These are phyloP conservation scores for Psophocarpus tetragonolobus DNA, from an alignment of 306 rosid species.

Conservation along the genomic window DNA sequence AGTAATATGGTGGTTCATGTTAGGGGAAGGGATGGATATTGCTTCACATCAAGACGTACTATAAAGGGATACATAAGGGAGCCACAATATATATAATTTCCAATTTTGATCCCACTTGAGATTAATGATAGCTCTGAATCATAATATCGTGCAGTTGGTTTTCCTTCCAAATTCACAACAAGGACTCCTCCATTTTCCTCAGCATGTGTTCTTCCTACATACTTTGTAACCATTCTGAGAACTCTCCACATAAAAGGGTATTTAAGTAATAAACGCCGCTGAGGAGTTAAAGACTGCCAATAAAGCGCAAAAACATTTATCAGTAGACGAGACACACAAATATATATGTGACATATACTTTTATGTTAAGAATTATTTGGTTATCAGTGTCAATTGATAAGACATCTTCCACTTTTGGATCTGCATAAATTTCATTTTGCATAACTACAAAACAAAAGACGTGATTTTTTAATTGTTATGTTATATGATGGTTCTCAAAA, in stretches of 20 bases:
- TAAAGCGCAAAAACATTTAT: background rate
- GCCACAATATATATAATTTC: constrained; percentile 46
- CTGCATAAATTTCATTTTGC: background rate
- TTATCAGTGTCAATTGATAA: background rate
- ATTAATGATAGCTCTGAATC: constrained; percentile 43
- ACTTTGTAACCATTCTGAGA: constrained; percentile 32
- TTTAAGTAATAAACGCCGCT: constrained; percentile 36
- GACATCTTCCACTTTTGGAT: background rate
- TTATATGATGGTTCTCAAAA: too few species aligned
- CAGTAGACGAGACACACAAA: background rate
- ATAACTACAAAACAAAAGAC: background rate
- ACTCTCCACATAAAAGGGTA: constrained; percentile 52
- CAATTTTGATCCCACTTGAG: constrained; percentile 59
- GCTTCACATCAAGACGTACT: constrained; percentile 24
- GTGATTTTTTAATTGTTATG: background rate
- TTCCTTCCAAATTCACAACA: constrained; percentile 58
- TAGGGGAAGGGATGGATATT: constrained; percentile 20
- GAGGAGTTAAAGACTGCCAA: constrained; percentile 40
- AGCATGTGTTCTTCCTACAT: background rate
- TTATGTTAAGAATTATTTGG: background rate
- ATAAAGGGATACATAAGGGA: constrained; percentile 6
- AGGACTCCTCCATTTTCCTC: constrained; percentile 57
- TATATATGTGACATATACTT: background rate
- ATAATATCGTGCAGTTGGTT: constrained; percentile 36
- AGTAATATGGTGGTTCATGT: constrained; percentile 1